Base-by-base conservation (phyloP, 164 flowering plant species). In the Aristolochia contorta region DNA sequence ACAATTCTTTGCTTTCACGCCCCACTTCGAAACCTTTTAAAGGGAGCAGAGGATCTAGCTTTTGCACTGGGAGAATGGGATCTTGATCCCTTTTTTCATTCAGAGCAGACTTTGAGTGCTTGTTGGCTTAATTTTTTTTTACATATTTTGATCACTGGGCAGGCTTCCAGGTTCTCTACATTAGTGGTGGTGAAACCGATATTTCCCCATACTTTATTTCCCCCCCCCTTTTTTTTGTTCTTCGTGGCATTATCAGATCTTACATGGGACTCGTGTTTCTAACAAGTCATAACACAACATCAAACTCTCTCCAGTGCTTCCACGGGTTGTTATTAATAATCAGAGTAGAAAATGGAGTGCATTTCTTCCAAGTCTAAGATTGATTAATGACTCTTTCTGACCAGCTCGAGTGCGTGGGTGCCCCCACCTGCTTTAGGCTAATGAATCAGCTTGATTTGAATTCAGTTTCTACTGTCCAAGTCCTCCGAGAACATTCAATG, bases 51-150 rank as follows among this genome's bases (percentile, higher is more conserved):
- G 25, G 47, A 59, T 50, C 64, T 46, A 52, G 46, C 66, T 67
- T 68, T 64, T 53, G 57, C 54, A 57, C 45, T 52, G 53, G 55
- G 57, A 53, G 50, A 68, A 59, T 49, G 59, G 56, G 47, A 59
- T 54, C 60, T 50, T 33, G 25, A 16, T 37, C 50, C 59, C 14
- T n/a, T 64, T 68, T 57, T 64, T 60, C 50, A 57, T 60, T 60
- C 69, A 52, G 50, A 52, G 65, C 20, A 61, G 51, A 37, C 43
- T 37, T 37, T 37, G 9, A 37, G 43, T 37, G 43, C 43, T 37
- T n/a, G n/a, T 37, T 37, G 12, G 43, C 12, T 37, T 6, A 10
- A 6, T 37, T 37, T 33, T 24, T 19, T 21, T 32, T 18, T 22
- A n/a, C 16, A 4, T 13, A 15, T 20, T 52, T 25, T 23, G 20